These are phyloP conservation scores for Colletotrichum coccodes DNA, from an alignment of 2,329 filamentous ascomycete species.

Conservation along the genomic window DNA sequence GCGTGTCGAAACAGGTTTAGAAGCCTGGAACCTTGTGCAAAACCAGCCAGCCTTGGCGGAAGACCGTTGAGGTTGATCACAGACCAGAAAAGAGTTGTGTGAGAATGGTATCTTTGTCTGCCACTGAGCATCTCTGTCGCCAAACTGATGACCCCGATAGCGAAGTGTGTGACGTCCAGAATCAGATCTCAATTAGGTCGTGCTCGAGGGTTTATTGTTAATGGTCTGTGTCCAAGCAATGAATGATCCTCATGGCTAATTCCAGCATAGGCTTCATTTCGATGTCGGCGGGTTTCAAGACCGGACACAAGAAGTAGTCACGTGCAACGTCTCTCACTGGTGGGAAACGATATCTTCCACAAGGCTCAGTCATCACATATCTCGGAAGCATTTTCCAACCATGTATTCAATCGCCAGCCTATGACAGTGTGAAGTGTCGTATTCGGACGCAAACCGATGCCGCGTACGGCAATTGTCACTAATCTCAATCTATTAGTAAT, in stretches of 20 bases:
- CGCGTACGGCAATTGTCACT: too few species aligned
- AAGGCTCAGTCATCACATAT: background rate
- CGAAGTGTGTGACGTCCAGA: background rate
- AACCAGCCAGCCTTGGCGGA: background rate
- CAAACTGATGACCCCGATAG: background rate
- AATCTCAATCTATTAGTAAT: too few species aligned
- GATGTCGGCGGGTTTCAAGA: too few species aligned
- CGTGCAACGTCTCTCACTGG: too few species aligned
- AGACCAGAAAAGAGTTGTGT: background rate
- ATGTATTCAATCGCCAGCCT: too few species aligned
- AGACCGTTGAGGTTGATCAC: slow-evolving; percentile 5
- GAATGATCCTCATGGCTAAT: background rate
- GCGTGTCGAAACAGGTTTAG: background rate
- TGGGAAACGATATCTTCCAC: too few species aligned
- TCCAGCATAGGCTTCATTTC: background rate
- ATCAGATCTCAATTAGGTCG: background rate
- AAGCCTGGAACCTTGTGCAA: background rate
- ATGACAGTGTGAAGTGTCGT: too few species aligned
- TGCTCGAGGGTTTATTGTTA: background rate
- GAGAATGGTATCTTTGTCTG: background rate
- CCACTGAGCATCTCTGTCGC: background rate
- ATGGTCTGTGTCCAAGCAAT: background rate
- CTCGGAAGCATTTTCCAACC: background rate
- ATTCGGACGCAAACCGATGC: background rate
- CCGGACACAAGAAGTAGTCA: too few species aligned